Percentiles rank a stretch among this genome's conserved stretches.
phyloP scores from a whole-genome alignment of 2,329 filamentous ascomycete species.

The Aspergillus brasiliensis region DNA sequence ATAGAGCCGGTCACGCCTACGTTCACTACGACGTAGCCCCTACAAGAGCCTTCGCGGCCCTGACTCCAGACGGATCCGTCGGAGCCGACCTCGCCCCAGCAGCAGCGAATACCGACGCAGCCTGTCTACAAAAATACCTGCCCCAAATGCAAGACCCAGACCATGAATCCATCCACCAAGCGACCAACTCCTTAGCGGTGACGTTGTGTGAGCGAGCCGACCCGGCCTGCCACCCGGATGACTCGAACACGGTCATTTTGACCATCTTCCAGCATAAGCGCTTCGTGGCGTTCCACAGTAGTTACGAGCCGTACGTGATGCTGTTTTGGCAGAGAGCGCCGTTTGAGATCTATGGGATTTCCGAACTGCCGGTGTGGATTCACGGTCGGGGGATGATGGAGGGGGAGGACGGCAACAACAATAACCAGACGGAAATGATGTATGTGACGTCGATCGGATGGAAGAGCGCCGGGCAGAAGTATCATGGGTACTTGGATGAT shows the following conservation, averaged over 20 bases:
- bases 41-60: conserved; percentile 52
- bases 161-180: conserved; percentile 58
- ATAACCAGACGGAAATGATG: conserved; percentile 57
- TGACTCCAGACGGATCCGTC: conserved; percentile 50
- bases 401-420: no score
- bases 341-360: conserved; percentile 55
- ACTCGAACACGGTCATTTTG: conserved; percentile 58
- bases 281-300: conserved; percentile 51
- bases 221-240: conserved; percentile 43
- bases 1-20: conserved; percentile 49
- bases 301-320: conserved; percentile 60
- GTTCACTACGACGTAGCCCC: conserved; percentile 58
- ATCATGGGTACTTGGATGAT: conserved; percentile 61
- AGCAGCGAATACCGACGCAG: conserved; percentile 42
- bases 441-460: conserved; percentile 62
- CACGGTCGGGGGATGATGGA: conserved; percentile 47
- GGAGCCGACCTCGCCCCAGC: conserved; percentile 51
- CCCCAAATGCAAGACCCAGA: conserved; percentile 31
- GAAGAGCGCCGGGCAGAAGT: conserved; percentile 51
- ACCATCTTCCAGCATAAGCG: conserved; percentile 59
- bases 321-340: conserved; percentile 53
- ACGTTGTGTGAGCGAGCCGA: conserved; percentile 58
- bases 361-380: conserved; percentile 58
- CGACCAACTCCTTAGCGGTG: conserved; percentile 60
- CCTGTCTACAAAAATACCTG: conserved; percentile 52